phyloP scores from a whole-genome alignment of 371 early-diverging fungal species.

The Cokeromyces recurvatus region DNA sequence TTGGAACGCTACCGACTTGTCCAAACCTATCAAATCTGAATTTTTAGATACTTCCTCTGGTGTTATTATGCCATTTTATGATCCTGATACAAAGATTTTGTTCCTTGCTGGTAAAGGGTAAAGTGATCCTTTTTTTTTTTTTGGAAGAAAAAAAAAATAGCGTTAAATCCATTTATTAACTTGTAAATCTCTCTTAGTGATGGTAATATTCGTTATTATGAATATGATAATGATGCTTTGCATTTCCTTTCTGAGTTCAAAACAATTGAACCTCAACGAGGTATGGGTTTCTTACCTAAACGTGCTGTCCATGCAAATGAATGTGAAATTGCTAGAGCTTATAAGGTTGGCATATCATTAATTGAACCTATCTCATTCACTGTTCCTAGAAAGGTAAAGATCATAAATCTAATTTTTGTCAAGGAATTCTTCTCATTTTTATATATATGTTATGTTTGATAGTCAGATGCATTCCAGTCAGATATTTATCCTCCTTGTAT shows the following conservation, averaged over 20 bases:
- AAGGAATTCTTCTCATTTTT: too few species aligned
- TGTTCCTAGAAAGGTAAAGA: conserved; percentile 88
- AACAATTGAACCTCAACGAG: conserved; percentile 91
- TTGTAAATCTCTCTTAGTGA: too few species aligned
- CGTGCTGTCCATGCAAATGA: conserved; percentile 82
- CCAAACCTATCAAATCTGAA: conserved; percentile 73
- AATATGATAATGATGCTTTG: conserved; percentile 84
- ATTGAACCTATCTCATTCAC: conserved; percentile 96
- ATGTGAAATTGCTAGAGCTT: conserved; percentile 90
- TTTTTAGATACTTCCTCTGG: conserved; percentile 93
- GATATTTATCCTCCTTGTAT: conserved; percentile 91
- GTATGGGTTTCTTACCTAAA: conserved; percentile 93
- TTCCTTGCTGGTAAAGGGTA: conserved; percentile 94
- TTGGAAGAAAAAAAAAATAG: too few species aligned
- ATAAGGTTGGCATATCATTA: conserved; percentile 80
- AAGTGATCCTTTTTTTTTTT: too few species aligned
- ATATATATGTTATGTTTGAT: conserved; percentile 1
- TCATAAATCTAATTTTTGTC: too few species aligned
- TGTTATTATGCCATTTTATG: conserved; percentile 94
- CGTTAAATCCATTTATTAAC: too few species aligned
- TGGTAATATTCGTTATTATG: conserved; percentile 97
- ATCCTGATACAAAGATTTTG: conserved; percentile 83
- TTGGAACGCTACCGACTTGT: conserved; percentile 79
- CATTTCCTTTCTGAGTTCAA: conserved; percentile 82
- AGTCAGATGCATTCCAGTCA: conserved; percentile 95